Evolutionary conservation across 2,329 filamentous ascomycete species (phyloP).

Genomic region (Ceratocystis smalleyi): DNA sequence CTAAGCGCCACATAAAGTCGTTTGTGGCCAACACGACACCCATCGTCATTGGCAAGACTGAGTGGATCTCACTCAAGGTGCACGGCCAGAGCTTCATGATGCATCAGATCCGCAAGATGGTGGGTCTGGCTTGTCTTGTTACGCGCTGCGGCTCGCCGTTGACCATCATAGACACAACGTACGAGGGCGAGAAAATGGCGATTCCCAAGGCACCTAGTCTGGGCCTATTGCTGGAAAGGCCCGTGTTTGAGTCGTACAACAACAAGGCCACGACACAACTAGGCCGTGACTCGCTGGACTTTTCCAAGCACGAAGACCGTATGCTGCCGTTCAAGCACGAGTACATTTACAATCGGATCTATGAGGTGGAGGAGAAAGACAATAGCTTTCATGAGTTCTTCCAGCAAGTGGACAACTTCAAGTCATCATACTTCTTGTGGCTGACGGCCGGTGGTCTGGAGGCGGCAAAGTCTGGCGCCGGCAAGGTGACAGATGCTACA

Average conservation of each 20-base stretch:
- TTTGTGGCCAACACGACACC: slow-evolving; percentile 65
- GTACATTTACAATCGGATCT: slow-evolving; percentile 86
- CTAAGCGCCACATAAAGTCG: slow-evolving; percentile 82
- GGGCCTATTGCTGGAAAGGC: slow-evolving; percentile 74
- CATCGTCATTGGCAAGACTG: slow-evolving; percentile 74
- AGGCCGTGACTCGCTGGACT: slow-evolving; percentile 57
- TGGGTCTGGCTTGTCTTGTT: slow-evolving; percentile 74
- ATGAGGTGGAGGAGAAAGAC: slow-evolving; percentile 72
- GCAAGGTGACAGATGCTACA: slow-evolving; percentile 23
- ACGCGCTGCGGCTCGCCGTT: slow-evolving; percentile 70
- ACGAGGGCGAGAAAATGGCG: slow-evolving; percentile 55
- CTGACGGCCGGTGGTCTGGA: slow-evolving; percentile 53
- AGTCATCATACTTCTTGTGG: slow-evolving; percentile 58
- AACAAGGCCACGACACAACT: slow-evolving; percentile 48
- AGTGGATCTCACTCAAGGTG: slow-evolving; percentile 91
- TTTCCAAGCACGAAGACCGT: slow-evolving; percentile 58
- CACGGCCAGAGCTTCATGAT: slow-evolving; percentile 99
- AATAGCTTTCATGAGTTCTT: slow-evolving; percentile 70
- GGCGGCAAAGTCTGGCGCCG: slow-evolving; percentile 33
- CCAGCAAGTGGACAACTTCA: slow-evolving; percentile 63
- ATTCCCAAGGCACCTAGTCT: slow-evolving; percentile 90
- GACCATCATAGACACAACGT: slow-evolving; percentile 56
- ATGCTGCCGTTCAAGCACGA: slow-evolving; percentile 81
- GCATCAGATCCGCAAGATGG: slow-evolving; percentile 99
- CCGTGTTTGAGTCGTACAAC: slow-evolving; percentile 86